Evolutionary conservation across 805 yeast genomes (phyloP), one percentile per base, ranked within the genome.

Genomic region (Komagataella populi): DNA sequence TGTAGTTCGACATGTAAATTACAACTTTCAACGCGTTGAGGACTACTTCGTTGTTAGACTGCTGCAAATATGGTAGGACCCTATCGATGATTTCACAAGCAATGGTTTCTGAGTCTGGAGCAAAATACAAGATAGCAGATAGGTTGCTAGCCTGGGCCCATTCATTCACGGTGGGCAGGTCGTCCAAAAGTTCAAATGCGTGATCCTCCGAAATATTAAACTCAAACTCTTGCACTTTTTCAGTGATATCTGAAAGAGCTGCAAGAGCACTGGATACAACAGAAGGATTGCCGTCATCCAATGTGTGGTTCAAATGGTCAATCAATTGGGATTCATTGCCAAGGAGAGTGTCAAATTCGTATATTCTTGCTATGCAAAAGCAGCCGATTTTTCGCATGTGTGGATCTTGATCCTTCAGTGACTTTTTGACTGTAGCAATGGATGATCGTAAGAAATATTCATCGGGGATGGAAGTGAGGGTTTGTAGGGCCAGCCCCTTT

Each of bases 1-100:
- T 80, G 63, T 86, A 91, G 63, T 90, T 87, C 47, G 84, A 69
- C 47, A 83, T 66, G 65, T 87, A 90, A 6, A 86, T 67, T 14
- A 89, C 77, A 8, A 82, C 78, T 54, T 88, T 81, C 51, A 87
- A 70, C 0, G 95, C 73, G 57, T 87, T 89, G 53, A 89, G 63
- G 0, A 85, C 91, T 8, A 90, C 93, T 0, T 93, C 76, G 0
- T 95, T 71, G 64, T 87, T 89, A 16, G 81, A 83, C 62, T 87
- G 95, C 59, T 81, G 95, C 22, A 91, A 67, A 45, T 82, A 78
- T 0, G 96, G 89, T 6, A 84, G 63, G 3, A 79, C 70, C 12
- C 74, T 68, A 44, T 84, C 91, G 22, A 87, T 78, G 58, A 90
- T 60, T 3, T 71, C 70, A 46, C 77, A 66, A 0, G 96, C 88